Evolutionary conservation across 345 rosid genomes (phyloP).

Genomic region (Citrus australasica): DNA sequence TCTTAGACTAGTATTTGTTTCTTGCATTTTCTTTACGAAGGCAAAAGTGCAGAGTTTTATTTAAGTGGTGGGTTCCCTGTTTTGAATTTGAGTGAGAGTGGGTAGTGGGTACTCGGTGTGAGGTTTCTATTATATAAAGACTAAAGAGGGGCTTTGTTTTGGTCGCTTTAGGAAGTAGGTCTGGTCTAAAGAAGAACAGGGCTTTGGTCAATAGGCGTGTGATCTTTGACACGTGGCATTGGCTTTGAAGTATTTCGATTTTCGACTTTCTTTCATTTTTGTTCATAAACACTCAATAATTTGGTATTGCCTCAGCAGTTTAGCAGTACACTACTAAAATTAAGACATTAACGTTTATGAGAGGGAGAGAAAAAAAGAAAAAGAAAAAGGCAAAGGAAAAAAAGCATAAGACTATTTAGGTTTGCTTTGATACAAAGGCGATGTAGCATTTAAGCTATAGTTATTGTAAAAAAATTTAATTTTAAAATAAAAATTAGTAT

Average conservation of each 20-base stretch:
- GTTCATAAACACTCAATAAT: no score
- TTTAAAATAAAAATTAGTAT: no score
- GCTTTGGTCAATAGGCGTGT: background rate
- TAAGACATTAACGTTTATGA: background rate
- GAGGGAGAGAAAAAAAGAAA: no score
- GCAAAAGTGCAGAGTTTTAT: background rate
- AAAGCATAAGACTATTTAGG: no score
- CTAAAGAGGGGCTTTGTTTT: background rate
- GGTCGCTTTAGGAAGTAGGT: background rate
- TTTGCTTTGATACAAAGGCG: no score
- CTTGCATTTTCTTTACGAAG: slow-evolving; percentile 24
- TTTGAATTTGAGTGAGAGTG: background rate
- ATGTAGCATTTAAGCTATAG: no score
- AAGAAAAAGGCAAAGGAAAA: rapidly evolving
- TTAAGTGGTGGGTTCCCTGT: background rate
- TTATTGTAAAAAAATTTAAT: no score
- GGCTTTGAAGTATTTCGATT: no score
- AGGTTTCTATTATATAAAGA: background rate
- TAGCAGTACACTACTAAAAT: background rate
- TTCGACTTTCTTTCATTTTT: no score
- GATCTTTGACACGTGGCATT: slow-evolving; percentile 6
- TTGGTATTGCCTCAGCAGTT: no score
- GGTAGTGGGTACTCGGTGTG: background rate
- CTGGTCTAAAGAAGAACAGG: background rate
- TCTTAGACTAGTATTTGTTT: slow-evolving; percentile 16